phyloP scores from a whole-genome alignment of 2,329 filamentous ascomycete species.

The Colletotrichum sp. region DNA sequence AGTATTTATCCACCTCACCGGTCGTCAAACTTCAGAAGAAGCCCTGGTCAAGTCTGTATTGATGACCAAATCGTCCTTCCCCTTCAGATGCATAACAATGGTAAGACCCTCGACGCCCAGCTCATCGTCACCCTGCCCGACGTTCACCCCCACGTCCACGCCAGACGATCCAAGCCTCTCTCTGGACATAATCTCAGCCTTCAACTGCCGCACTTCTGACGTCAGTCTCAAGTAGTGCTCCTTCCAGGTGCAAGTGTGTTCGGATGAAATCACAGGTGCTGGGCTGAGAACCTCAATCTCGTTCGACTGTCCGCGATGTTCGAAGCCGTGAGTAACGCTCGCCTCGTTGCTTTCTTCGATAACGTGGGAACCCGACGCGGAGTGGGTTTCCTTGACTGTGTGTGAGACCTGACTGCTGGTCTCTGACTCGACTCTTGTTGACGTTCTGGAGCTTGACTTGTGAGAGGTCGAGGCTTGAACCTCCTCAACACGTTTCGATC shows the following conservation, averaged over 20 bases:
- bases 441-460: not conserved
- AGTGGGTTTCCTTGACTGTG: not conserved
- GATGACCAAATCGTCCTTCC: constrained; percentile 56
- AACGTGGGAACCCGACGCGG: not conserved
- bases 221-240: constrained; percentile 45
- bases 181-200: constrained; percentile 39
- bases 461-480: not conserved
- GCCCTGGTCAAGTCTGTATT: constrained; percentile 47
- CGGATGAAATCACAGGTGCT: constrained; percentile 37
- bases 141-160: constrained; percentile 25
- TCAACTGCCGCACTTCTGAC: constrained; percentile 45
- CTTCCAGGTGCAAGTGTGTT: constrained; percentile 49
- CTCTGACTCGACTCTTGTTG: not conserved
- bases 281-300: constrained; percentile 34
- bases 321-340: not conserved
- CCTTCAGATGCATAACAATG: constrained; percentile 54
- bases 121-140: constrained; percentile 34
- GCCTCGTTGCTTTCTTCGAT: not conserved
- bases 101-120: constrained; percentile 54
- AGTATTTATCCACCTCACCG: not conserved
- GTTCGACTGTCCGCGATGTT: not conserved
- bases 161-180: constrained; percentile 12
- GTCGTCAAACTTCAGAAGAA: not conserved
- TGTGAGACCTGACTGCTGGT: not conserved
- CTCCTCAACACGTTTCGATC: not conserved